Evolutionary conservation across 2,329 filamentous ascomycete genomes (phyloP).

Genomic region (Nigrospora sphaerica): DNA sequence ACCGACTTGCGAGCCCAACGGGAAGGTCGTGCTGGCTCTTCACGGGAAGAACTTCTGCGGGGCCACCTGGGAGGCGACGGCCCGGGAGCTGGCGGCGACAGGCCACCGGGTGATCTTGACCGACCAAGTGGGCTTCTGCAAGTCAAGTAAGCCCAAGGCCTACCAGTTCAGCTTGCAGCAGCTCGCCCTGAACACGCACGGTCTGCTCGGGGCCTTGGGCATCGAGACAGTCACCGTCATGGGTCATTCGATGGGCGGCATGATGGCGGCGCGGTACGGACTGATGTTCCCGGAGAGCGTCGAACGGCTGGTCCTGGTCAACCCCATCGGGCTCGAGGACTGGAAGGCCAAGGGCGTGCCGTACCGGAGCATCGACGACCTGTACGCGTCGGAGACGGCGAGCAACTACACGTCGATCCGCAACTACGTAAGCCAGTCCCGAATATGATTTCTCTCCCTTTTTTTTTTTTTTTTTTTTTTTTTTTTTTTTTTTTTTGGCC

Average conservation of each 20-base stretch:
- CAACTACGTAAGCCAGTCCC: constrained; percentile 20
- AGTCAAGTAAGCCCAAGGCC: constrained; percentile 40
- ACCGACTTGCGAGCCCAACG: constrained; percentile 25
- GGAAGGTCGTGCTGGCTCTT: constrained; percentile 38
- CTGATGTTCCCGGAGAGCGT: constrained; percentile 40
- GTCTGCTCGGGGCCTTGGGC: constrained; percentile 35
- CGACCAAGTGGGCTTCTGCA: constrained; percentile 52
- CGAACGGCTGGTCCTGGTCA: constrained; percentile 37
- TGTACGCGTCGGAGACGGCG: constrained; percentile 27
- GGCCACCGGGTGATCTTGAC: constrained; percentile 47
- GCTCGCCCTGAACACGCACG: constrained; percentile 41
- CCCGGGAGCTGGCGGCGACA: constrained; percentile 27
- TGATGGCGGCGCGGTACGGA: constrained; percentile 43
- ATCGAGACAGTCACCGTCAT: constrained; percentile 38
- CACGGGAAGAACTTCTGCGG: constrained; percentile 53
- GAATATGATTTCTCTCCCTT: too few species aligned
- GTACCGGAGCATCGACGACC: constrained; percentile 33
- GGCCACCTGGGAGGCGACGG: constrained; percentile 43
- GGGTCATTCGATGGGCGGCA: constrained; percentile 49
- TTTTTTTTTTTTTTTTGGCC: too few species aligned
- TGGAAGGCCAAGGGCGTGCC: constrained; percentile 43
- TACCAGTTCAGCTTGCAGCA: constrained; percentile 48
- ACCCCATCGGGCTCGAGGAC: constrained; percentile 48
- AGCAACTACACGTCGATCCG: constrained; percentile 36
- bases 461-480: too few species aligned